These are phyloP conservation scores for Byssochlamys sp. DNA, from an alignment of 2,329 filamentous ascomycete species.

Conservation along the genomic window DNA sequence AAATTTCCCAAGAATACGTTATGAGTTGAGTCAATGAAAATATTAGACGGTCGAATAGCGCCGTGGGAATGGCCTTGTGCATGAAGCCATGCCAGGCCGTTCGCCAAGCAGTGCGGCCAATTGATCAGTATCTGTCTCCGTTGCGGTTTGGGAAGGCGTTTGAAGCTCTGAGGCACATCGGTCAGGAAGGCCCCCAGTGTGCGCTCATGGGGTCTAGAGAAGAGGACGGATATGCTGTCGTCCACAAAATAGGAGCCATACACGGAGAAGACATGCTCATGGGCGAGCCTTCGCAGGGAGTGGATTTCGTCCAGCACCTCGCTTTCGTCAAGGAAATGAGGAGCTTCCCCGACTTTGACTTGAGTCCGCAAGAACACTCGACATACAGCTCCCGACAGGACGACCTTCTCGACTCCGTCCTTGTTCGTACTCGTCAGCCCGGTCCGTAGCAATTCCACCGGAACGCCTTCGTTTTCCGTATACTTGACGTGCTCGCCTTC, in stretches of 20 bases:
- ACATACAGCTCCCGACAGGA: slow-evolving; percentile 28
- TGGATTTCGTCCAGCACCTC: slow-evolving; percentile 33
- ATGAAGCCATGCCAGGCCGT: slow-evolving; percentile 49
- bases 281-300: slow-evolving; percentile 28
- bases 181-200: slow-evolving; percentile 35
- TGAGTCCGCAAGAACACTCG: slow-evolving; percentile 29
- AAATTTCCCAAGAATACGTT: slow-evolving; percentile 50
- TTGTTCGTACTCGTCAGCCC: slow-evolving; percentile 24
- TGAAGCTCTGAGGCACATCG: slow-evolving; percentile 34
- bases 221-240: slow-evolving; percentile 34
- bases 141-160: slow-evolving; percentile 30
- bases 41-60: slow-evolving; percentile 51
- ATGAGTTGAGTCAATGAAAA: slow-evolving; percentile 48
- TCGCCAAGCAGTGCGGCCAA: slow-evolving; percentile 43
- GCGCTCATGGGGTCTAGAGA: slow-evolving; percentile 32
- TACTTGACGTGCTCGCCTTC: slow-evolving; percentile 50
- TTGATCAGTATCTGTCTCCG: slow-evolving; percentile 34
- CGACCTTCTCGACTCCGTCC: slow-evolving; percentile 32
- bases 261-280: slow-evolving; percentile 37
- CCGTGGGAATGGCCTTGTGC: slow-evolving; percentile 46
- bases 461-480: slow-evolving; percentile 50
- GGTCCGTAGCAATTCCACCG: slow-evolving; percentile 45
- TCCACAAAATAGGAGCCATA: slow-evolving; percentile 37
- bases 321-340: slow-evolving; percentile 29
- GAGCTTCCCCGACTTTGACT: slow-evolving; percentile 27